Base-by-base conservation (phyloP, 2,329 filamentous ascomycete species). In the Teratosphaeria gauchensis region DNA sequence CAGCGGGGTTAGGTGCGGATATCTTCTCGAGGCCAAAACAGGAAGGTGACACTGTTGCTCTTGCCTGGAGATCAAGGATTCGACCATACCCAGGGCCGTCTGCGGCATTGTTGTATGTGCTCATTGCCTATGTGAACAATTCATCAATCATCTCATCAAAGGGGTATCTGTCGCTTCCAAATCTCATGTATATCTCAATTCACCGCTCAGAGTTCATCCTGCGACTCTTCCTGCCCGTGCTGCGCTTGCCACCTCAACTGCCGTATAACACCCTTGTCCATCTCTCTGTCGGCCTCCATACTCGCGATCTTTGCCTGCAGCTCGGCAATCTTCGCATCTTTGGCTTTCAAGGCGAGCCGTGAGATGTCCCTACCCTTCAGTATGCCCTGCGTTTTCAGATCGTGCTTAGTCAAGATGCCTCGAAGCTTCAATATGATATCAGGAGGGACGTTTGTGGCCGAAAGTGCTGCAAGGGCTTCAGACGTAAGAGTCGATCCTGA, bases 351-450 rank as follows among this genome's bases (percentile, higher is more conserved):
- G 3, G 80, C 81, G 8, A 81, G 71, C n/a, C 88, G 75, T 3
- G 82, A 80, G 6, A 86, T 81, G 60, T 92, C 87, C 2, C 88
- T 77, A 0, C 87, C 86, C 61, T 80, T 80, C 46, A 78, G 77
- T 21, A 88, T 77, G 0, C 88, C 88, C 65, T 81, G 82, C 0
- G 80, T 78, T 56, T 78, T 80, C 56, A 84, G 73, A 16, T 82
- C 80, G 63, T 88, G 79, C 52, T 74, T 80, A 38, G 79, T 76
- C 33, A 89, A 74, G 7, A 82, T 64, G 28, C 63, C 60, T 0
- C 71, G 70, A 1, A 87, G 69, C 24, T 68, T 71, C 1, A 64
- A 59, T 4, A 76, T 59, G 14, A 62, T 61, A 4, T 66, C 63
- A 4, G 63, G 58, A 2, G 67, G 65, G 1, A 71, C 52, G 14